Evolutionary conservation across 2,329 filamentous ascomycete species (phyloP).

Genomic region (Teratosphaeria zuluensis): DNA sequence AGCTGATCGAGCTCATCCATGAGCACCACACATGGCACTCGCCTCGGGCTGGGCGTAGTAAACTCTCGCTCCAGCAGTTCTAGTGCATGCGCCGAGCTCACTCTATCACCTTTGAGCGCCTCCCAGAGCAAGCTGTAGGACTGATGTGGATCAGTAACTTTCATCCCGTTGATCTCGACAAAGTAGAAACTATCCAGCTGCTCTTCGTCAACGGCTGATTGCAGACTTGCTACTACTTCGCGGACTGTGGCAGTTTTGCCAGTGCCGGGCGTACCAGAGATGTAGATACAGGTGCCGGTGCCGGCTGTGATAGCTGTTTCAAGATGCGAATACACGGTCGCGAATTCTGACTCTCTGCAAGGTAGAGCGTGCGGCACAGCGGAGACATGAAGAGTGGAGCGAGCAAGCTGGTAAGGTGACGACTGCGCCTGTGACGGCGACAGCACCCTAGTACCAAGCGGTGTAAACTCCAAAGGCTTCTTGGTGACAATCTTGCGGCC

Average conservation of each 20-base stretch:
- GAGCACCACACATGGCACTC: constrained; percentile 89
- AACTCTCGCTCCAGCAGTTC: constrained; percentile 90
- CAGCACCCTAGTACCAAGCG: constrained; percentile 77
- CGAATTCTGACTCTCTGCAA: constrained; percentile 86
- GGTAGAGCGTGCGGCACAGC: constrained; percentile 82
- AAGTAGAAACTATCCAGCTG: constrained; percentile 98
- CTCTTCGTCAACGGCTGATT: constrained; percentile 76
- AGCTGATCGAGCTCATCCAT: constrained; percentile 99
- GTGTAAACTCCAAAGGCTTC: constrained; percentile 89
- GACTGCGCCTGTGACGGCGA: constrained; percentile 64
- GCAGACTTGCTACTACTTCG: constrained; percentile 82
- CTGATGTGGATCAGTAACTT: constrained; percentile 95
- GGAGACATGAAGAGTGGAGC: constrained; percentile 83
- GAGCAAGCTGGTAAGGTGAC: constrained; percentile 85
- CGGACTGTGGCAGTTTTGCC: constrained; percentile 96
- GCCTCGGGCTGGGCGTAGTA: constrained; percentile 75
- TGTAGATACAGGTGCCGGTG: constrained; percentile 93
- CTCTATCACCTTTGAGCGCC: constrained; percentile 83
- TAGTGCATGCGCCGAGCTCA: constrained; percentile 82
- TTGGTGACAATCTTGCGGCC: constrained; percentile 65
- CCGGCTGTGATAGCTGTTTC: constrained; percentile 91
- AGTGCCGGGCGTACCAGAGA: constrained; percentile 95
- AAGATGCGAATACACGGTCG: constrained; percentile 83
- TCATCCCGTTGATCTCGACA: constrained; percentile 99
- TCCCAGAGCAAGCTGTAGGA: constrained; percentile 95